A percentile compares a stretch with the other conserved stretches of the same genome.
Evolutionary conservation across 2,329 filamentous ascomycete species (phyloP).

Genomic region (Fusarium sp.): DNA sequence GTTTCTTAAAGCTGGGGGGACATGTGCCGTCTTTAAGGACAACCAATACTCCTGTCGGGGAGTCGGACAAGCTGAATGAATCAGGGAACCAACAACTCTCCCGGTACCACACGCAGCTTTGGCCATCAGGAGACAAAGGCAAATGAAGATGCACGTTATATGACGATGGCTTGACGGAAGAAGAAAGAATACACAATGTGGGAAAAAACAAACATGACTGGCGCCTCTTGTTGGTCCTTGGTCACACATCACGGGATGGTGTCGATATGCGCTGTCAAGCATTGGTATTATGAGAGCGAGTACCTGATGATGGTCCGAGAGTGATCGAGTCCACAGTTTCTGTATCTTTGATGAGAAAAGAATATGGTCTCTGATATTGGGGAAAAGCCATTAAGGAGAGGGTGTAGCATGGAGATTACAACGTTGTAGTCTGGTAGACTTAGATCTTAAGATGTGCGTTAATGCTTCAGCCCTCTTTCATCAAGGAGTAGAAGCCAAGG

Average conservation of each 20-base stretch:
- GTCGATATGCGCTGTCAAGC: constrained; percentile 25
- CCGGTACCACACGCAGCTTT: not conserved
- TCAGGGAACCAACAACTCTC: not conserved
- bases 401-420: not conserved
- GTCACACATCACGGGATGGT: constrained; percentile 24
- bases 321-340: constrained; percentile 3
- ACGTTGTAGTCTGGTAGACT: not conserved
- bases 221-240: constrained; percentile 2
- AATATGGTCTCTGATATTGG: not conserved
- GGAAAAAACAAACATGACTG: not conserved
- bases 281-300: constrained; percentile 16
- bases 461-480: not conserved
- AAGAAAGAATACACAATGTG: not conserved
- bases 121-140: not conserved
- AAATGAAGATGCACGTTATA: not conserved
- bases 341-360: not conserved
- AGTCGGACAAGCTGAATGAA: not conserved
- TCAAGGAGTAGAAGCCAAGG: not conserved
- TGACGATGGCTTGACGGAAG: not conserved
- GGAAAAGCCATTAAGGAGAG: not conserved
- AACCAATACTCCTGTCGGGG: not conserved
- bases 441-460: not conserved
- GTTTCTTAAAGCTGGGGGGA: not conserved
- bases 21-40: not conserved
- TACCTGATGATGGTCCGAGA: constrained; percentile 16